Evolutionary conservation across 257 asterid genomes (phyloP), one percentile per base, ranked within the genome.

Genomic region (Solanum tacnaense): DNA sequence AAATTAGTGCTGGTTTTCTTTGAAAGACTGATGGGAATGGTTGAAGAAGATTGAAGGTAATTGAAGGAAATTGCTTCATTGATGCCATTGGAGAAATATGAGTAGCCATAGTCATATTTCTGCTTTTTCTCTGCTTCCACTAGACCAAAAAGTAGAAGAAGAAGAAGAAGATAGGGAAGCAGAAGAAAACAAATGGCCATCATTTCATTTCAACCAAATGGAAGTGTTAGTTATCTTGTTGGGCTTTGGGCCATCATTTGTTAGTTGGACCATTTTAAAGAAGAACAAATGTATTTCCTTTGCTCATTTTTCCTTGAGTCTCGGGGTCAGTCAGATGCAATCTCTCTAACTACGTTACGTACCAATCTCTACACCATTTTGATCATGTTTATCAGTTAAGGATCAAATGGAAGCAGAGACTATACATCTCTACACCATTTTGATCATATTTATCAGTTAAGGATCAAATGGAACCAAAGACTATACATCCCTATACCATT

Each of bases 1-100:
- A 20, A 44, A 2, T 70, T 81, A 41, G 70, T 72, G 86, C 16
- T 79, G n/a, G 74, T 27, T 87, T 90, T 38, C 35, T 83, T 74
- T 87, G 78, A 92, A 94, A 79, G 6, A 16, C 39, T 81, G 85
- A 79, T 44, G 15, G 85, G 9, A 79, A 4, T 15, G 65, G 67
- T 23, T 44, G 68, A 44, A 9, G 68, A 1, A 4, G 13, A 78
- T 78, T 25, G n/a, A 81, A 46, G 25, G 18, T 31, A 82, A 0
- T 82, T 49, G 86, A 29, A 29, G 44, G 41, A 2, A 82, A 29
- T 29, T 49, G 41, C 39, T 81, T 76, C 35, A 76, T 23, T 38
- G 58, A 75, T n/a, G 58, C 58, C 58, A 75, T 76, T 38, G 84
- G 60, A 39, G 60, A 39, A 39, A 39, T 76, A 76, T 39, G 84